phyloP scores from a whole-genome alignment of 2,329 filamentous ascomycete species.

The Fusarium nurragi region DNA sequence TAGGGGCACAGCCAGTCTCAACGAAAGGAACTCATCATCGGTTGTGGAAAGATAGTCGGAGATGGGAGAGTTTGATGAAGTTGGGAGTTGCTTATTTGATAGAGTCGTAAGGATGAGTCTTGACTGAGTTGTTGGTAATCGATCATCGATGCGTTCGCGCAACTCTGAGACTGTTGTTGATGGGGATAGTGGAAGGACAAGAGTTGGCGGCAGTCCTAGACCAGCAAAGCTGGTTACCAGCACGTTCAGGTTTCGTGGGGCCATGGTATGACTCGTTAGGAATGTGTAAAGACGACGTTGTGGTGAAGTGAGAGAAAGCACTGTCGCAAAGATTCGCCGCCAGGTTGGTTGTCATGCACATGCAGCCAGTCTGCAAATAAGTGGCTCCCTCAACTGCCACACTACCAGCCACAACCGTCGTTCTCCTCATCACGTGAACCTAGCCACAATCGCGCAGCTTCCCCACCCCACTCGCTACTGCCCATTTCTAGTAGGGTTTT shows the following conservation, averaged over 20 bases:
- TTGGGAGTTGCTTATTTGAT: slow-evolving; percentile 75
- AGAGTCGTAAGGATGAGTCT: slow-evolving; percentile 84
- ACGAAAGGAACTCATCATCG: slow-evolving; percentile 77
- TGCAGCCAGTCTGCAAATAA: slow-evolving; percentile 10
- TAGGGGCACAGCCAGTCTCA: slow-evolving; percentile 81
- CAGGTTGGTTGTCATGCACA: slow-evolving; percentile 13
- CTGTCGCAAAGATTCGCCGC: slow-evolving; percentile 19
- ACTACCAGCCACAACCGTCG: slow-evolving; percentile 25
- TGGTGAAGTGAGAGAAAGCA: not conserved
- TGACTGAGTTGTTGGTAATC: slow-evolving; percentile 64
- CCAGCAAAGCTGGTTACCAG: slow-evolving; percentile 87
- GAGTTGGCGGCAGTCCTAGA: slow-evolving; percentile 81
- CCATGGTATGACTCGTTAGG: slow-evolving; percentile 56
- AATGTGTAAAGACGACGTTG: not conserved
- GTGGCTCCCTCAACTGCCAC: slow-evolving; percentile 11
- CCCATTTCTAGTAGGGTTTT: slow-evolving; percentile 55
- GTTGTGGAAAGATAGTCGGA: slow-evolving; percentile 66
- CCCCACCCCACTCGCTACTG: slow-evolving; percentile 49
- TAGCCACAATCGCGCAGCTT: slow-evolving; percentile 42
- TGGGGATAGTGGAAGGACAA: slow-evolving; percentile 76
- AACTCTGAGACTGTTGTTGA: slow-evolving; percentile 74
- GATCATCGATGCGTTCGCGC: slow-evolving; percentile 68
- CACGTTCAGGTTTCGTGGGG: slow-evolving; percentile 73
- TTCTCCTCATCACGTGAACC: slow-evolving; percentile 49
- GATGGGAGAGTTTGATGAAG: slow-evolving; percentile 63